Evolutionary conservation across 2,329 filamentous ascomycete species (phyloP).

Genomic region (Epichloe elymi): DNA sequence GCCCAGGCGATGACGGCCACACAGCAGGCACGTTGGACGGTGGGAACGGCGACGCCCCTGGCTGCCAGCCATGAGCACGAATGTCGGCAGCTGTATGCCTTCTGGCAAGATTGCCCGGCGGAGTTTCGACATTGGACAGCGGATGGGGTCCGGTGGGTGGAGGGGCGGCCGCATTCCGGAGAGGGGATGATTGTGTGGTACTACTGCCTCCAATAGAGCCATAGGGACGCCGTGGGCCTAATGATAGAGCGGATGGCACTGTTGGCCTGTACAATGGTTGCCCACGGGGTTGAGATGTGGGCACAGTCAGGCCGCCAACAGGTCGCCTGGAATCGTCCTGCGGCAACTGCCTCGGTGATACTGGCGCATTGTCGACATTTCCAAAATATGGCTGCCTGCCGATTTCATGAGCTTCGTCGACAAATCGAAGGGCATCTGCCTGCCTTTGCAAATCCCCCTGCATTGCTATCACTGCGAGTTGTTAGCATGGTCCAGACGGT

Average conservation of each 20-base stretch:
- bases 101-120: slow-evolving; percentile 58
- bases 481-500: background rate
- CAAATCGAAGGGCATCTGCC: slow-evolving; percentile 39
- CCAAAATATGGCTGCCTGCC: slow-evolving; percentile 54
- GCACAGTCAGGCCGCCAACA: slow-evolving; percentile 47
- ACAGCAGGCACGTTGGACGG: slow-evolving; percentile 42
- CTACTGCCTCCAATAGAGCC: slow-evolving; percentile 72
- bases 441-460: slow-evolving; percentile 50
- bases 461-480: slow-evolving; percentile 34
- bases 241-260: slow-evolving; percentile 68
- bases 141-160: slow-evolving; percentile 55
- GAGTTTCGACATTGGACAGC: slow-evolving; percentile 46
- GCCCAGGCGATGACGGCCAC: slow-evolving; percentile 43
- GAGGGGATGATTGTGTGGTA: slow-evolving; percentile 58
- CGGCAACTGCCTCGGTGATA: slow-evolving; percentile 77
- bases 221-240: slow-evolving; percentile 64
- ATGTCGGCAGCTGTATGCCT: slow-evolving; percentile 95
- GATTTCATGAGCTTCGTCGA: slow-evolving; percentile 55
- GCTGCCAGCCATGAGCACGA: slow-evolving; percentile 70
- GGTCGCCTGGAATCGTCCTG: slow-evolving; percentile 75
- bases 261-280: slow-evolving; percentile 61
- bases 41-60: slow-evolving; percentile 46
- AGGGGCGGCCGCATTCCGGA: slow-evolving; percentile 52
- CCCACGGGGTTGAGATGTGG: slow-evolving; percentile 41
- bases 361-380: slow-evolving; percentile 58